These are phyloP conservation scores for Datura wrightii DNA, from an alignment of 257 asterid genomes.

Conservation along the genomic window DNA sequence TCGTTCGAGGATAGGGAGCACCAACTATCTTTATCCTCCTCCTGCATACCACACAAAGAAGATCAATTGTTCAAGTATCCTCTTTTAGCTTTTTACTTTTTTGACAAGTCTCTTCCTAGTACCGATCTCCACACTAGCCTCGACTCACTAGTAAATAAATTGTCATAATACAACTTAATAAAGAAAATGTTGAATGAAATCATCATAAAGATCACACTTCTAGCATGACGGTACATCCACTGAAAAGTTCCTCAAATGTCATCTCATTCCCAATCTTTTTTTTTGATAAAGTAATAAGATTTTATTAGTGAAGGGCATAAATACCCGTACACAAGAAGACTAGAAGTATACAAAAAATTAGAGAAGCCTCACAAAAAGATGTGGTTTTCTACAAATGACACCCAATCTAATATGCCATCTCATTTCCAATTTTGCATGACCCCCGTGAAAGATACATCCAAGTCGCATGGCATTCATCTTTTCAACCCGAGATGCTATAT, in stretches of 20 bases:
- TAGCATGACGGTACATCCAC: not conserved
- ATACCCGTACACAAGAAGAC: not conserved
- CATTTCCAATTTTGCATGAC: not conserved
- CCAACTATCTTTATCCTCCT: not conserved
- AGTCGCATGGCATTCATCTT: not conserved
- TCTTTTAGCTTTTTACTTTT: not conserved
- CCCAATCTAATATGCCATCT: not conserved
- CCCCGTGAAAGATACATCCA: not conserved
- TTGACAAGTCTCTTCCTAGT: slow-evolving; percentile 1
- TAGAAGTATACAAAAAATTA: not conserved
- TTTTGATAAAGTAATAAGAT: not conserved
- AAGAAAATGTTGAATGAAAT: not conserved
- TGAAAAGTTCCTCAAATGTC: not conserved
- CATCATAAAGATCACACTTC: not conserved
- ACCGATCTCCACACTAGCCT: not conserved
- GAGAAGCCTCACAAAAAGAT: slow-evolving; percentile 11
- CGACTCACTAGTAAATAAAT: not conserved
- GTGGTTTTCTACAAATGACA: not conserved
- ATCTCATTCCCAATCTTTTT: slow-evolving; percentile 4
- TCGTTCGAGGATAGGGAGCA: not conserved
- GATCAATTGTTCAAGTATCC: not conserved
- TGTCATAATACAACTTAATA: not conserved
- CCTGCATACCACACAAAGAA: slow-evolving; percentile 1
- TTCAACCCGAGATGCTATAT: not conserved
- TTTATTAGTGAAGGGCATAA: not conserved